Percentiles rank a stretch among this genome's conserved stretches.
These are phyloP conservation scores for Sarocladiaceae sp. DNA, from an alignment of 2,329 filamentous ascomycete species.

Conservation along the genomic window DNA sequence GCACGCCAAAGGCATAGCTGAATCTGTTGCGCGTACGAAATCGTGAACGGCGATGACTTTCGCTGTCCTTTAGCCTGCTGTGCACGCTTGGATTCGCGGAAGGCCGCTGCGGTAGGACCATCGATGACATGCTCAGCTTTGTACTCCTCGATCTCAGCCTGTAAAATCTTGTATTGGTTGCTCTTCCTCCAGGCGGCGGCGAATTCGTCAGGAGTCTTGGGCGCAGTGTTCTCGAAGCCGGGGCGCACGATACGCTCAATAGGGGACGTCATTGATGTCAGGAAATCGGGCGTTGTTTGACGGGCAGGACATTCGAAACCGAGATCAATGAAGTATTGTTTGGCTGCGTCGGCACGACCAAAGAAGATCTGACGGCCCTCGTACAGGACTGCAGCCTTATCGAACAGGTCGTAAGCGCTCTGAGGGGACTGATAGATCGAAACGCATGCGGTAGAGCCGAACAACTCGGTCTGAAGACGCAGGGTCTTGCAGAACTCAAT, in stretches of 20 bases:
- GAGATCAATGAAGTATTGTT: slow-evolving; percentile 59
- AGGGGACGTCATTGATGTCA: slow-evolving; percentile 64
- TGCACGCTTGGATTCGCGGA: slow-evolving; percentile 46
- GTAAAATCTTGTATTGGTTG: slow-evolving; percentile 41
- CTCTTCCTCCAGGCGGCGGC: slow-evolving; percentile 52
- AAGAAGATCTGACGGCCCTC: slow-evolving; percentile 59
- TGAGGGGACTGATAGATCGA: slow-evolving; percentile 70
- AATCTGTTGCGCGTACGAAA: slow-evolving; percentile 72
- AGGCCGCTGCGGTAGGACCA: slow-evolving; percentile 49
- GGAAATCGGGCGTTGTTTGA: slow-evolving; percentile 64
- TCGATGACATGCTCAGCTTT: slow-evolving; percentile 46
- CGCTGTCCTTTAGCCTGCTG: slow-evolving; percentile 56
- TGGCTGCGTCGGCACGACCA: slow-evolving; percentile 53
- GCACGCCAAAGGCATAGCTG: slow-evolving; percentile 75
- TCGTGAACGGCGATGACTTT: slow-evolving; percentile 70
- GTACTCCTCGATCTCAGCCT: slow-evolving; percentile 49
- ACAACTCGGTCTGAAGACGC: slow-evolving; percentile 60
- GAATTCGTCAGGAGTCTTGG: slow-evolving; percentile 57
- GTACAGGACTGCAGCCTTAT: slow-evolving; percentile 54
- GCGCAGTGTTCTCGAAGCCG: slow-evolving; percentile 50
- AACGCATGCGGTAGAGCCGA: slow-evolving; percentile 58
- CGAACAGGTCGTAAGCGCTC: slow-evolving; percentile 57
- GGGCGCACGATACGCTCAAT: slow-evolving; percentile 48
- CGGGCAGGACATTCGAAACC: slow-evolving; percentile 62
- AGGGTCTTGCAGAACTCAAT: slow-evolving; percentile 70